phyloP scores from a whole-genome alignment of 768 basidiomycete species.

The Xanthoconium purpureum region DNA sequence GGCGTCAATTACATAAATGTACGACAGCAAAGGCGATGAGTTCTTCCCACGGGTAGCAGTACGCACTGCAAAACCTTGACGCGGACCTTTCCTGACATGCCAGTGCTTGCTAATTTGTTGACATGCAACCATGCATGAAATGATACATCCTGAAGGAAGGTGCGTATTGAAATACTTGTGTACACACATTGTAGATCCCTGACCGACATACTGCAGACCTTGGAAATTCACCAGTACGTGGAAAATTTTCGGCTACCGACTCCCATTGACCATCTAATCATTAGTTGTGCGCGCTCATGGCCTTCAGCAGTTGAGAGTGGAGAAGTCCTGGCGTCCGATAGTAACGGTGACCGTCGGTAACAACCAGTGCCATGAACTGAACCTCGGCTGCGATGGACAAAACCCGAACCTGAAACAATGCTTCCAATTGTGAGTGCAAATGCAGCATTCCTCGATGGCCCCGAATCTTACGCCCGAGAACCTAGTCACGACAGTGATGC shows the following conservation, averaged over 20 bases:
- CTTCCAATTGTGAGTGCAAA: constrained; percentile 48
- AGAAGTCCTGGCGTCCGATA: constrained; percentile 67
- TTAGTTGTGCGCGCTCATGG: constrained; percentile 42
- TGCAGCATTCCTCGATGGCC: not conserved
- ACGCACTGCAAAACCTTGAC: too few relatives aligned
- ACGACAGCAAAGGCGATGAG: too few relatives aligned
- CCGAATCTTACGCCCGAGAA: not conserved
- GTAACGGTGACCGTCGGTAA: constrained; percentile 55
- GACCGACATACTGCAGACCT: not conserved
- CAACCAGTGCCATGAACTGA: constrained; percentile 50
- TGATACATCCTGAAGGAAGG: too few relatives aligned
- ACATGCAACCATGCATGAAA: too few relatives aligned
- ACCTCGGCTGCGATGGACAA: constrained; percentile 66
- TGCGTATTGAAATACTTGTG: too few relatives aligned
- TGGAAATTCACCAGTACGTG: not conserved
- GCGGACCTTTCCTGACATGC: too few relatives aligned
- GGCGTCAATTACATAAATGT: too few relatives aligned
- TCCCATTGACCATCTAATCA: not conserved
- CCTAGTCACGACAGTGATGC: constrained; percentile 39
- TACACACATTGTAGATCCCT: too few relatives aligned
- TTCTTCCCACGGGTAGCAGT: too few relatives aligned
- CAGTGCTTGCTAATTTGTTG: too few relatives aligned
- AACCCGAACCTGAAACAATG: constrained; percentile 60
- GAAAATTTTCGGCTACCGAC: not conserved
- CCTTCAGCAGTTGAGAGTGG: constrained; percentile 45